Base-by-base conservation (phyloP, 768 basidiomycete species). In the Sistotremastrum niveocremeum region DNA sequence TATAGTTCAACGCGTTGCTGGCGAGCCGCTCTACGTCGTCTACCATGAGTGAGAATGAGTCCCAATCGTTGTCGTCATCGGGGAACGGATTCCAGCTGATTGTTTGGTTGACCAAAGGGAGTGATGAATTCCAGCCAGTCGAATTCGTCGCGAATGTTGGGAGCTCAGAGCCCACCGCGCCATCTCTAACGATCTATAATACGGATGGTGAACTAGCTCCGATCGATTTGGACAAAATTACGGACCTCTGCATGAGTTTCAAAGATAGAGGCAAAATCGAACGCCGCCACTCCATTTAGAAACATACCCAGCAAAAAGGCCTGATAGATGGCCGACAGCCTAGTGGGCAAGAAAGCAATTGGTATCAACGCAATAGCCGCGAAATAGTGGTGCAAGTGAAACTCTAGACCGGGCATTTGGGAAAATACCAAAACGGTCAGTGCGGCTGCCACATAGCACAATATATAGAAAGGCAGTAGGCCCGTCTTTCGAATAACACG, bases 401-500 rank as follows among this genome's bases (percentile, higher is more conserved):
- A 65, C 42, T 74, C 61, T 41, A 89, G 58, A 4, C 74, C 78
- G 7, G 87, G 86, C 11, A 90, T 65, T 43, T 75, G 65, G 3
- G 79, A 73, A 39, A 91, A 58, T 4, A 88, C 74, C 8, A 86
- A 56, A 28, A 72, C 56, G n/a, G 80, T 68, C 10, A 84, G 60
- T 1, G 77, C 85, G 9, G 82, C 84, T 32, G 69, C 56, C 35
- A 74, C 62, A 56, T 84, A 84, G 83, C 87, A 88, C 5, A 69
- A 70, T 33, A 80, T 57, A 57, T 91, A 91, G 56, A 76, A 72
- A 4, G 79, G 77, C 8, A 91, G 63, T 79, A 83, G 87, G 1
- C 88, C 87, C 0, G 84, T 88, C 61, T 84, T 83, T 43, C 87
- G 74, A 47, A 89, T 80, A 45, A 88, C 76, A n/a, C 84, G 72